Evolutionary conservation across 1,284 basidiomycete genomes (phyloP), one percentile per base, ranked within the genome.

Genomic region (Sutorius eximius): DNA sequence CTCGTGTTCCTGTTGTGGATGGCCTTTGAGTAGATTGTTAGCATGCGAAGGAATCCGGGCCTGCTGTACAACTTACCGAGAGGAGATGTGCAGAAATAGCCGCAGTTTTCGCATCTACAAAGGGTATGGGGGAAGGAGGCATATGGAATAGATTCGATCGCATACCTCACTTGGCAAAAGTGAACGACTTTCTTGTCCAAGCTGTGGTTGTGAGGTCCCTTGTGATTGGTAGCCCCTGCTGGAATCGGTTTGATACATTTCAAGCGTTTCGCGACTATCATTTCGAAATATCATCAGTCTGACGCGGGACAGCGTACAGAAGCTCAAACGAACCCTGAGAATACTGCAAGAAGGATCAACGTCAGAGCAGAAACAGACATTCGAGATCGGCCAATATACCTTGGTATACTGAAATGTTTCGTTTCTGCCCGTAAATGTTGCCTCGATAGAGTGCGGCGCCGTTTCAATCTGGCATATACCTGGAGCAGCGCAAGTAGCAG

Each of bases 381-480:
- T 38, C 1, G 38, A 38, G 18, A 41, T 13, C 3, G 0, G 18
- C 27, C 3, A 20, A 53, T 66, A 24, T 52, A 77, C 78, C 69
- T 79, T 81, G 0, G 78, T 81, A 34, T 78, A 82, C 52, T 78
- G 73, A 51, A 80, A 82, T 0, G 71, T 73, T 48, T 78, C 75
- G 29, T 81, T 71, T 42, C 60, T 64, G 1, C 80, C 79, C 0
- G 70, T 72, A 56, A 85, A 86, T 0, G 81, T 83, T 1, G 79
- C 79, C 57, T 83, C 77, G 32, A 86, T 76, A 0, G 82, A 80
- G 52, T 81, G 75, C 0, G 83, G 84, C 0, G 76, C 71, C 0
- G 77, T 82, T 36, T 82, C 81, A 6, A 86, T 83, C 52, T 83
- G 74, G 53, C 82, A 84, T 24, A 81, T 79, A 0, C 82, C 83